A percentile compares a stretch with the other conserved stretches of the same genome.
These are phyloP conservation scores for Hypoxylon subgilvum DNA, from an alignment of 495 filamentous ascomycete species.

Conservation along the genomic window DNA sequence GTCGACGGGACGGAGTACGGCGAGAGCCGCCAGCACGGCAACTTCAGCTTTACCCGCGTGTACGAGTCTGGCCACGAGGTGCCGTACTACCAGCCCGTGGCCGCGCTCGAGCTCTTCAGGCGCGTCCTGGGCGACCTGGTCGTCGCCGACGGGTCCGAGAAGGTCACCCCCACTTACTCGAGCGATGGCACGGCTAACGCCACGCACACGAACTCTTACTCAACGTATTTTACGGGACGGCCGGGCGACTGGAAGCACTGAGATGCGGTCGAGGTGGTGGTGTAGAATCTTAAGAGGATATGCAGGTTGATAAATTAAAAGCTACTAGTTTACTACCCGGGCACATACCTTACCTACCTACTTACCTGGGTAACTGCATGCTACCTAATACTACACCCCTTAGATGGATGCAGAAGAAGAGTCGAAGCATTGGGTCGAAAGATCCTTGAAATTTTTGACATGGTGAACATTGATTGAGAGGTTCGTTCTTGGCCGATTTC, in stretches of 20 bases:
- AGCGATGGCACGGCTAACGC: constrained; percentile 56
- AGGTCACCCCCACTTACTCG: constrained; percentile 51
- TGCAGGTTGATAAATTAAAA: too few relatives aligned
- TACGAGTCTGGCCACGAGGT: constrained; percentile 38
- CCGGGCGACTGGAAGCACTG: constrained; percentile 34
- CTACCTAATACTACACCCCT: too few relatives aligned
- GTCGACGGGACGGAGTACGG: constrained; percentile 46
- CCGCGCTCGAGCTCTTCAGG: constrained; percentile 46
- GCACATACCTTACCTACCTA: too few relatives aligned
- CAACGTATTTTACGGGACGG: constrained; percentile 34
- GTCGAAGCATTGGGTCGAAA: too few relatives aligned
- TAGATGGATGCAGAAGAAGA: too few relatives aligned
- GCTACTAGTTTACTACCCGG: too few relatives aligned
- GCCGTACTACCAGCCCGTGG: constrained; percentile 50
- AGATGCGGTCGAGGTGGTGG: too few relatives aligned
- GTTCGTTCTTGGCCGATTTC: too few relatives aligned
- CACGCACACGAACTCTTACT: constrained; percentile 62
- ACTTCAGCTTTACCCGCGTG: constrained; percentile 68
- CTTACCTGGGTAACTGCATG: too few relatives aligned
- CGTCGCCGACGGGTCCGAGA: constrained; percentile 30
- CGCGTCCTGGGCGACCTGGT: constrained; percentile 38
- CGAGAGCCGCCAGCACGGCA: constrained; percentile 59
- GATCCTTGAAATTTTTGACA: too few relatives aligned
- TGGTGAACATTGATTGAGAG: too few relatives aligned
- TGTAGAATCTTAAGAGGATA: too few relatives aligned